phyloP scores from a whole-genome alignment of 73 alveolate genomes.

The Uronychia setigera region DNA sequence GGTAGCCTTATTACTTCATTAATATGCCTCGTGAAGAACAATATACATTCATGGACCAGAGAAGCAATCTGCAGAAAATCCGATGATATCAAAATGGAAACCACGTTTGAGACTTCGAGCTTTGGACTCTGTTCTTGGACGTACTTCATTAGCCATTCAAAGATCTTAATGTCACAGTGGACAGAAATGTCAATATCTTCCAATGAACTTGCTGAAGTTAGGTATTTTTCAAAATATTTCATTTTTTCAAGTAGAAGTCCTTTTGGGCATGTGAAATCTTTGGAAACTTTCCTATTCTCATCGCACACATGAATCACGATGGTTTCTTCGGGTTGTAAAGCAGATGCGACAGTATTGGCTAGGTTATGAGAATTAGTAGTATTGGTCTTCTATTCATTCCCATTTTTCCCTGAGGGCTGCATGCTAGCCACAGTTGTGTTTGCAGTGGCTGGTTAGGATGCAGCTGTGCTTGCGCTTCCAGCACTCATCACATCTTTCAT shows the following conservation, averaged over 20 bases:
- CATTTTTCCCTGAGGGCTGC: neutral
- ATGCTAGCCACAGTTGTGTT: neutral
- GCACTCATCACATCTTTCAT: neutral
- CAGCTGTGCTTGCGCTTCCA: neutral
- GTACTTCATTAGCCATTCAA: conserved; percentile 77
- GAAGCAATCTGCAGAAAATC: conserved; percentile 69
- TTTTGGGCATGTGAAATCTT: conserved; percentile 66
- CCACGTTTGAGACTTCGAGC: conserved; percentile 57
- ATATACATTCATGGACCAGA: conserved; percentile 60
- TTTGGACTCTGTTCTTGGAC: conserved; percentile 53
- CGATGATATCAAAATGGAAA: conserved; percentile 72
- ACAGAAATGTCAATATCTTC: conserved; percentile 70
- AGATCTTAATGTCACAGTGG: conserved; percentile 77
- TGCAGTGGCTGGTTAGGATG: neutral
- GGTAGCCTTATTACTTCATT: conserved; percentile 63
- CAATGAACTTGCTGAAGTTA: conserved; percentile 35
- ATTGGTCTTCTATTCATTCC: too few relatives aligned
- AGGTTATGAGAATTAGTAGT: too few relatives aligned
- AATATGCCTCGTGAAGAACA: conserved; percentile 43
- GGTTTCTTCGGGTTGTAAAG: too few relatives aligned
- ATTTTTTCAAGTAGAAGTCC: conserved; percentile 50
- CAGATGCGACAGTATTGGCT: too few relatives aligned
- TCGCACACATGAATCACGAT: conserved; percentile 74
- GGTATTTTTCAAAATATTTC: conserved; percentile 80
- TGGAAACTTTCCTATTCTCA: conserved; percentile 60